Base-by-base conservation (phyloP, 2,329 filamentous ascomycete species). In the Botrytis byssoidea region DNA sequence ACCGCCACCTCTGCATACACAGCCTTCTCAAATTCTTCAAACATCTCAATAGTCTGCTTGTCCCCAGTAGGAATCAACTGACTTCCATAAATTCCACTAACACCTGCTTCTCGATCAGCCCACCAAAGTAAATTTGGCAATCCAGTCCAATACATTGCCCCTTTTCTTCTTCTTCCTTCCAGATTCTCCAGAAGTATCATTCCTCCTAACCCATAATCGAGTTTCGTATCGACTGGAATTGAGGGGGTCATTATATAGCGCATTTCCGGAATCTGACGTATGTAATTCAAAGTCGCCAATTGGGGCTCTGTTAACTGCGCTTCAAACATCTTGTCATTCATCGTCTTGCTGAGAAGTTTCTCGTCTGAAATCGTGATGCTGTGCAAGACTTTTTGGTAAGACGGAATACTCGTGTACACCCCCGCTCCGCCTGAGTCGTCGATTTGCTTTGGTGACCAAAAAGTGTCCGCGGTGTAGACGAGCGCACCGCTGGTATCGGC, bases 111-210 rank as follows among this genome's bases (percentile, higher is more conserved):
- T 3, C 83, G 75, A 79, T 82, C 82, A 78, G 84, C 76, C 75
- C 83, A 83, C 86, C 85, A 88, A 32, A 82, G 81, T 6, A 85
- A 75, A 78, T 87, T 87, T 22, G 83, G 80, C 71, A 85, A 81
- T 0, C 85, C 85, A 48, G 82, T 79, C 85, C 85, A 87, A 20
- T 48, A 25, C 72, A 76, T 64, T 14, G 73, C 32, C 12, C 75
- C 74, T 22, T 46, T 68, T 59, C 44, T 72, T 37, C 68, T 61
- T 12, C 69, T 37, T 10, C 71, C 72, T 35, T 51, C 51, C 8
- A 71, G 20, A 67, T 73, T 65, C 44, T 70, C 71, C 22, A 67
- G 25, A 32, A 66, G 20, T 20, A 76, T 29, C 55, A 63, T 59
- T 4, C 73, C 74, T 18, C 74, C 74, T 16, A 75, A 25, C 3